Percentiles rank a stretch among this genome's conserved stretches.
Evolutionary conservation across 441 rosid species (phyloP).

Genomic region (Adansonia grandidieri): DNA sequence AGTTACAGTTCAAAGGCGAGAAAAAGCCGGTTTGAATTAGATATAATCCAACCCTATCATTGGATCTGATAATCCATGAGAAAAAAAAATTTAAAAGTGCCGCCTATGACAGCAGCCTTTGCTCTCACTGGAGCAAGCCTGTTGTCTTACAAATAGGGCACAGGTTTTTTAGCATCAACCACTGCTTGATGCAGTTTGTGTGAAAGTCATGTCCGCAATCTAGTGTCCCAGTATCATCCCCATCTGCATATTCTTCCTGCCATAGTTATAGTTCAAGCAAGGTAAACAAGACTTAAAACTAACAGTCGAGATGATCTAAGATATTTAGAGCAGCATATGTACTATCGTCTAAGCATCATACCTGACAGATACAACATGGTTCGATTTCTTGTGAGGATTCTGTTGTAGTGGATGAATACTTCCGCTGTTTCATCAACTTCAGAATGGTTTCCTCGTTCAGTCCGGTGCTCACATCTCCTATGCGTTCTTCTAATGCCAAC

Average conservation of each 20-base stretch:
- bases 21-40: neutral
- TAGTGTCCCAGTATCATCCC: constrained; percentile 69
- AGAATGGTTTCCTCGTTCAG: constrained; percentile 64
- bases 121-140: constrained; percentile 51
- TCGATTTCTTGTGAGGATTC: constrained; percentile 49
- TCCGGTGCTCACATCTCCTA: constrained; percentile 84
- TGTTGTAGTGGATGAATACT: constrained; percentile 30
- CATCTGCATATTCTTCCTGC: constrained; percentile 74
- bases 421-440: constrained; percentile 59
- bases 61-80: constrained; percentile 26
- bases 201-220: constrained; percentile 88
- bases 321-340: neutral
- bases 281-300: constrained; percentile 13
- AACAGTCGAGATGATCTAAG: neutral
- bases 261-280: constrained; percentile 7
- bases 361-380: constrained; percentile 94
- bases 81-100: constrained; percentile 21
- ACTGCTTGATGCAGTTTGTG: constrained; percentile 74
- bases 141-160: constrained; percentile 88
- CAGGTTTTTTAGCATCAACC: constrained; percentile 76
- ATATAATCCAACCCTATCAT: constrained; percentile 12
- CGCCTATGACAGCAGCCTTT: neutral
- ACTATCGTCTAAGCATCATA: constrained; percentile 29
- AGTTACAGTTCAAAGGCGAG: neutral
- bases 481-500: constrained; percentile 84